Base-by-base conservation (phyloP, 2,329 filamentous ascomycete species). In the Grosmannia serpens region DNA sequence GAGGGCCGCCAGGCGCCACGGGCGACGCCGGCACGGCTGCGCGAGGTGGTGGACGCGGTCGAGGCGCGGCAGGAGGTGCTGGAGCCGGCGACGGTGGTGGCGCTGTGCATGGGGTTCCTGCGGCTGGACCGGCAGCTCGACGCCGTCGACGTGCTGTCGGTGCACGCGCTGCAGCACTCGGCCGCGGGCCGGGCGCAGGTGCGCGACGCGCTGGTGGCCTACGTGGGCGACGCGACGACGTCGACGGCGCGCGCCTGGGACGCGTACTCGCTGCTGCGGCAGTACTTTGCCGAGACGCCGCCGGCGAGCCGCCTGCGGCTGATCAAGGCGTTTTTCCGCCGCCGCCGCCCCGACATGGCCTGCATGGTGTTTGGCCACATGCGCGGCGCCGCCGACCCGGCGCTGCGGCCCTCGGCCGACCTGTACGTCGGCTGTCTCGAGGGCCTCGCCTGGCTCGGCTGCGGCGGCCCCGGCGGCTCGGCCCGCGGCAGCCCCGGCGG, bases 281-380 rank as follows among this genome's bases (percentile, higher is more conserved):
- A 85, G 59, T 81, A 82, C 68, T 86, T 86, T 70, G 78, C 81
- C 8, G 84, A 87, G 66, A 86, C 86, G 1, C 77, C 82, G n/a
- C 77, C 83, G 7, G 74, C 78, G 2, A 77, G 81, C 55, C 86
- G 92, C 11, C 83, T 85, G 17, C 71, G 77, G 29, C 76, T 96
- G 51, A 95, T 99, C 88, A 79, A 85, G 26, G 77, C 81, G 26
- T 96, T 97, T 72, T 95, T 95, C 68, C 62, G 62, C 5, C 85
- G 90, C 46, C 79, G 82, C 31, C 84, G 91, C 13, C 79, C 89
- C 15, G 91, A 97, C 66, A 91, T 96, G 80, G 91, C 89, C 3
- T 84, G 84, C 53, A 80, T 91, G 62, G 84, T 95, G 38, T 96
- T 99, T 71, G 88, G 88, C 17, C 89, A 96, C 69, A 97, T 97